phyloP scores from a whole-genome alignment of 768 basidiomycete species.

The Cyclocybe aegerita region DNA sequence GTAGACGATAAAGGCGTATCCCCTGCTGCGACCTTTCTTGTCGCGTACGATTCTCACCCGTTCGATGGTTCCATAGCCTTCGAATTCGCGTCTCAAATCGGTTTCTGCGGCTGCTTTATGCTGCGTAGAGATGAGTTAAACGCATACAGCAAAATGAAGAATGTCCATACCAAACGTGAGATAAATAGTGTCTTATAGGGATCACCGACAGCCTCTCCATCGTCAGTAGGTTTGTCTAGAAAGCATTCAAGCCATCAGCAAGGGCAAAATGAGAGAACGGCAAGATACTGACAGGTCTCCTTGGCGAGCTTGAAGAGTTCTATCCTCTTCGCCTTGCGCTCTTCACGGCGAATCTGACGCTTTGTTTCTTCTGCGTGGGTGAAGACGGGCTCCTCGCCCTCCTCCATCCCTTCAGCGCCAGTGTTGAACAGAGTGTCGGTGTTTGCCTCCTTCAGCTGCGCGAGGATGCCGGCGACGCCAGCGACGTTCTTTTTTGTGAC shows the following conservation, averaged over 20 bases:
- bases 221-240: slow-evolving; percentile 90
- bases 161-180: slow-evolving; percentile 70
- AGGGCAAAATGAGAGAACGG: neutral
- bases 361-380: slow-evolving; percentile 84
- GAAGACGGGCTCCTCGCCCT: slow-evolving; percentile 79
- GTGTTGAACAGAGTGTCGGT: slow-evolving; percentile 64
- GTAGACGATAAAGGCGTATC: slow-evolving; percentile 97
- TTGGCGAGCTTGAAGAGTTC: slow-evolving; percentile 80
- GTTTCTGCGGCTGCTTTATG: slow-evolving; percentile 90
- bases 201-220: slow-evolving; percentile 88
- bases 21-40: slow-evolving; percentile 82
- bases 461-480: slow-evolving; percentile 78
- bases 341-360: slow-evolving; percentile 75
- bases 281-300: slow-evolving; percentile 69
- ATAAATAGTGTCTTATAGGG: slow-evolving; percentile 99
- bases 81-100: slow-evolving; percentile 94
- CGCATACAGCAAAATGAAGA: neutral
- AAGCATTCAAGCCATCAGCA: slow-evolving; percentile 8
- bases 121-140: slow-evolving; percentile 38
- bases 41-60: slow-evolving; percentile 91
- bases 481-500: slow-evolving; percentile 65
- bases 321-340: slow-evolving; percentile 70
- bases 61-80: slow-evolving; percentile 93
- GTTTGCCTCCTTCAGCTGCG: slow-evolving; percentile 72
- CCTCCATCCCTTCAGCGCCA: slow-evolving; percentile 73